Evolutionary conservation across 2,329 filamentous ascomycete genomes (phyloP), one percentile per base, ranked within the genome.

Genomic region (Penicillium sp.): DNA sequence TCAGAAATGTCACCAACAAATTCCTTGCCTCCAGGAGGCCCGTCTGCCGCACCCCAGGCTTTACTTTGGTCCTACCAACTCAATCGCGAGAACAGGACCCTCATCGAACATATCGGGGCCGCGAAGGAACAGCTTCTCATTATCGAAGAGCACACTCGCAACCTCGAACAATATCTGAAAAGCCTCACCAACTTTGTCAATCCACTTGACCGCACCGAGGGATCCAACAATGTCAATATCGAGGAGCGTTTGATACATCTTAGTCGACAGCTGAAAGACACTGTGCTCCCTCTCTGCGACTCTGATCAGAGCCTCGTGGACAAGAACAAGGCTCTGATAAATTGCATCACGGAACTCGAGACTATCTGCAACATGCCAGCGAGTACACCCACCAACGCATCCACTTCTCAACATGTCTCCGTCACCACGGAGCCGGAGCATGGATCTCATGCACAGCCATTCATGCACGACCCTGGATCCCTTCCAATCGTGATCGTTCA

Each of bases 21-120:
- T 18, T 10, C 18, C 5, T 8, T 5, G 14, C 36, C 36, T 20
- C 36, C 39, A 16, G 20, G 20, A 41, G 39, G 22, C 5, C 39
- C 13, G 16, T 41, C 33, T 20, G 20, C 42, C 30, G 46, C 44
- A 44, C 48, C 61, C 14, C 24, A 58, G 51, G 60, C 66, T 7
- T 60, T 73, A 20, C 69, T 74, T 45, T 73, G 70, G 71, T 69
- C 67, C 5, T 65, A 72, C 54, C 64, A 74, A 46, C 61, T 73
- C n/a, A 69, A 67, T 16, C 69, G 69, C 18, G 68, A 72, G 51
- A 67, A 72, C 51, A 60, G 65, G 39, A 61, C 63, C 25, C 62
- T 73, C 8, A 54, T 64, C 16, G 52, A 63, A 11, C 61, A 64
- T 24, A 52, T 72, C 41, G 55, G 63, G 7, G 54, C 47, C 31